These are phyloP conservation scores for Cystobasidium tubakii DNA, from an alignment of 768 basidiomycete genomes.

Conservation along the genomic window DNA sequence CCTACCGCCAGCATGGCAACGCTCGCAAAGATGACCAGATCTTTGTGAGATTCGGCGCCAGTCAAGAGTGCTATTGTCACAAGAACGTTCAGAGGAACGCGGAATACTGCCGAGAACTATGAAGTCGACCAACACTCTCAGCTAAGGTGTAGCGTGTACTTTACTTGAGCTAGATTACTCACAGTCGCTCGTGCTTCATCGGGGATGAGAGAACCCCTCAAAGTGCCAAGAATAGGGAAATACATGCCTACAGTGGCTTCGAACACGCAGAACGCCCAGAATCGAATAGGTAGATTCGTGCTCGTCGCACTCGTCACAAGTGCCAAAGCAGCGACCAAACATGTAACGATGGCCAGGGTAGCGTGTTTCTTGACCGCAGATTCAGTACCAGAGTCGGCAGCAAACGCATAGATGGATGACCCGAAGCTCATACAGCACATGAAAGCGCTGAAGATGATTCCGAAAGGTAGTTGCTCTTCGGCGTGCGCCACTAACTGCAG, in stretches of 20 bases:
- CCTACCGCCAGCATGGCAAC: constrained; percentile 27
- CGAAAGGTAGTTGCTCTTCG: constrained; percentile 65
- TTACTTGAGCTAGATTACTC: background rate
- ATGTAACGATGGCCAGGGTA: constrained; percentile 17
- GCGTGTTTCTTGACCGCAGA: constrained; percentile 24
- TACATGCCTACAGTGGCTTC: constrained; percentile 40
- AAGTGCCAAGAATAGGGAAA: constrained; percentile 35
- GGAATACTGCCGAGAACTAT: constrained; percentile 37
- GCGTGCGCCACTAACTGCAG: constrained; percentile 52
- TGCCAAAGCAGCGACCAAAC: constrained; percentile 19
- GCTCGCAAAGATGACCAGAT: constrained; percentile 34
- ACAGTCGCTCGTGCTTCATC: constrained; percentile 37
- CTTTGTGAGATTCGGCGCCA: constrained; percentile 35
- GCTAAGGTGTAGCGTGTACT: background rate
- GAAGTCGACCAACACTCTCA: background rate
- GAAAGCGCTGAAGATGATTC: constrained; percentile 72
- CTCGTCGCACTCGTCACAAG: constrained; percentile 20
- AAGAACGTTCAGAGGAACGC: constrained; percentile 38
- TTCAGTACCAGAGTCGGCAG: constrained; percentile 26
- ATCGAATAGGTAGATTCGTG: constrained; percentile 20
- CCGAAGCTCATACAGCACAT: constrained; percentile 63
- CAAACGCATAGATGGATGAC: constrained; percentile 42
- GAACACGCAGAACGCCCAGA: constrained; percentile 39
- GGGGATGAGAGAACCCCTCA: constrained; percentile 33
- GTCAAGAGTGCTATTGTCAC: constrained; percentile 35